These are phyloP conservation scores for Erigeron canadensis DNA, from an alignment of 129 eudicot species.

Conservation along the genomic window DNA sequence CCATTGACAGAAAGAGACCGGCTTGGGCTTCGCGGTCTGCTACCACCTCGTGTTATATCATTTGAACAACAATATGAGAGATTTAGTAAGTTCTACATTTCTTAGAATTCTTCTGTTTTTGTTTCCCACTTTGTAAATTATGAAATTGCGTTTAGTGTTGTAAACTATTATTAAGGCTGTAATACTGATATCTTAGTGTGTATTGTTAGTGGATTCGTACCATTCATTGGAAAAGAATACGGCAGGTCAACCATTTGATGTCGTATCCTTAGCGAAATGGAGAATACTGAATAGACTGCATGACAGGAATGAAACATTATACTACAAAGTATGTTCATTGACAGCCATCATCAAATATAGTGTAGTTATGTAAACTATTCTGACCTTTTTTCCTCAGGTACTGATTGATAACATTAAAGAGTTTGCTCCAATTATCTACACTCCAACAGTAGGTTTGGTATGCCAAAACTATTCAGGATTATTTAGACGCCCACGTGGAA, in stretches of 20 bases:
- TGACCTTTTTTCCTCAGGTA: conserved; percentile 46
- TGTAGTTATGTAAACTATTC: conserved; percentile 3
- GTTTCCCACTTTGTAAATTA: background rate
- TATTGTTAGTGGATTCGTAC: conserved; percentile 77
- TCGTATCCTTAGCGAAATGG: conserved; percentile 85
- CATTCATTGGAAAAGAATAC: conserved; percentile 91
- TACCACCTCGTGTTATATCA: conserved; percentile 96
- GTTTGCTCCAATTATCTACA: conserved; percentile 96
- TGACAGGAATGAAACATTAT: conserved; percentile 95
- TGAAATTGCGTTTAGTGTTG: background rate
- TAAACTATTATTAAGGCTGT: conserved; percentile 12
- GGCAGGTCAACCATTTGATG: conserved; percentile 57
- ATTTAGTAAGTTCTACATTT: conserved; percentile 64
- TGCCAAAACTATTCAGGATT: conserved; percentile 99
- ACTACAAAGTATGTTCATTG: conserved; percentile 73
- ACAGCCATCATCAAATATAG: conserved; percentile 16
- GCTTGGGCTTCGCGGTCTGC: conserved; percentile 97
- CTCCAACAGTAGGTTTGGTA: conserved; percentile 97
- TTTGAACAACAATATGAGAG: conserved; percentile 95
- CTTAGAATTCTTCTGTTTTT: conserved; percentile 5
- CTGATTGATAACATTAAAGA: conserved; percentile 90
- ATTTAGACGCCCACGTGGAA: conserved; percentile 99
- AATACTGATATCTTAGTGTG: conserved; percentile 22
- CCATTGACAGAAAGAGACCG: conserved; percentile 98
- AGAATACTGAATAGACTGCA: conserved; percentile 95